Conservation (phyloP, 2,329 filamentous ascomycete genomes). For the Endocalyx cinctus region DNA sequence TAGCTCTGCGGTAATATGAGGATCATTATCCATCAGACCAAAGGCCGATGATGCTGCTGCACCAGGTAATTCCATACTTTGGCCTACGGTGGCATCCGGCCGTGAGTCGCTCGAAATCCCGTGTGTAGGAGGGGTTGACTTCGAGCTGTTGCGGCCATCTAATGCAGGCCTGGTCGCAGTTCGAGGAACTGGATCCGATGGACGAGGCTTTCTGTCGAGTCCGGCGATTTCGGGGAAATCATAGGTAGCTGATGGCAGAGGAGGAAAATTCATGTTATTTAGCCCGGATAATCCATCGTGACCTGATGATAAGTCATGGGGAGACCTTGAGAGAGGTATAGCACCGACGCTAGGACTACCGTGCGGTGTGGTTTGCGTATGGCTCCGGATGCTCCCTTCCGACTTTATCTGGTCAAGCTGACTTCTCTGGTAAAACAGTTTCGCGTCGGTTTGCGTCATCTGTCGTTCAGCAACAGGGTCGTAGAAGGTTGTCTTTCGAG, state of each 20-base stretch:
- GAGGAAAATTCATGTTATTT: too few species aligned
- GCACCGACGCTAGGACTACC: constrained; percentile 36
- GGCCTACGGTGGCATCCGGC: constrained; percentile 12
- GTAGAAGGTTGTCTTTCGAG: constrained; percentile 78
- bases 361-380: constrained; percentile 37
- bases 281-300: too few species aligned
- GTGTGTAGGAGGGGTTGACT: constrained; percentile 9
- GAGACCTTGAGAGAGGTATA: constrained; percentile 9
- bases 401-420: constrained; percentile 54
- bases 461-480: constrained; percentile 91
- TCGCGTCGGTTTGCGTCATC: constrained; percentile 90
- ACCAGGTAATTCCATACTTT: constrained; percentile 42
- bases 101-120: constrained; percentile 10
- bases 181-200: constrained; percentile 20
- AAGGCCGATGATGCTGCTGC: constrained; percentile 59
- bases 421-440: constrained; percentile 91
- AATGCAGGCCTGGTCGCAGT: constrained; percentile 28
- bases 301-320: constrained; percentile 21
- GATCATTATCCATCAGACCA: constrained; percentile 67
- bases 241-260: constrained; percentile 24
- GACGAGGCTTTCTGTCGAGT: constrained; percentile 13
- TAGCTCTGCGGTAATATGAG: constrained; percentile 78
- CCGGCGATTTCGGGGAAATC: constrained; percentile 25
- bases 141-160: constrained; percentile 15
- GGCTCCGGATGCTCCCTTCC: constrained; percentile 31